Evolutionary conservation across 495 filamentous ascomycete genomes (phyloP).

Genomic region (Umbilicaria muhlenbergii): DNA sequence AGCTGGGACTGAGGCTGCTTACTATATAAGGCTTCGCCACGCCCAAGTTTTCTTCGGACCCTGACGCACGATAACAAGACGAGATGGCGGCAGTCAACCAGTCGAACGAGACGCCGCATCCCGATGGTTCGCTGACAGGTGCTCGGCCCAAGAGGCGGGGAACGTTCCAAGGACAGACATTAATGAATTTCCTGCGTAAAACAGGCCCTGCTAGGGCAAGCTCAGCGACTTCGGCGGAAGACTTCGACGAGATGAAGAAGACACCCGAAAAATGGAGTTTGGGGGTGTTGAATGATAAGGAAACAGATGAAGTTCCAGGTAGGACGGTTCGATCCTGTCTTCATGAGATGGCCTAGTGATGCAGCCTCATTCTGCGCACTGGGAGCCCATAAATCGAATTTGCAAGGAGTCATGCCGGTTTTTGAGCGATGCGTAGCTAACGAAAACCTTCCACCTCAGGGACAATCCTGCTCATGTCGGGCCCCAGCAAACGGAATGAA

Average conservation of each 20-base stretch:
- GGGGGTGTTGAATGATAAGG: constrained; percentile 67
- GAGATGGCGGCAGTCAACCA: background rate
- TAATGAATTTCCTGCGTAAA: constrained; percentile 2
- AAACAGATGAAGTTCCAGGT: constrained; percentile 90
- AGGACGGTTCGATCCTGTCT: constrained; percentile 2
- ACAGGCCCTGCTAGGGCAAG: background rate
- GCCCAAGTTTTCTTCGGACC: background rate
- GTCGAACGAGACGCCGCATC: background rate
- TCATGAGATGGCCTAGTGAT: background rate
- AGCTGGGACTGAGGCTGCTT: no score
- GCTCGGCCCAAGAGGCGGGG: background rate
- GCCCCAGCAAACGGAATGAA: constrained; percentile 51
- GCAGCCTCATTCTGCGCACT: background rate
- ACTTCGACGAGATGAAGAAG: constrained; percentile 6
- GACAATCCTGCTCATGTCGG: constrained; percentile 63
- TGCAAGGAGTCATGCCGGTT: background rate
- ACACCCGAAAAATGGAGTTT: constrained; percentile 45
- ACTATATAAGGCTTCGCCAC: background rate
- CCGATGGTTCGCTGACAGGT: background rate
- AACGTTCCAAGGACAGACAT: background rate
- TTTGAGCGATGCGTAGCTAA: background rate
- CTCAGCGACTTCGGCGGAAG: constrained; percentile 3
- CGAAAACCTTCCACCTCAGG: constrained; percentile 29
- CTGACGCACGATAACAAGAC: background rate
- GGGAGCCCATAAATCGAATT: background rate